Evolutionary conservation across 202 grass and related monocot species (phyloP).

Genomic region (Carex arenaria): DNA sequence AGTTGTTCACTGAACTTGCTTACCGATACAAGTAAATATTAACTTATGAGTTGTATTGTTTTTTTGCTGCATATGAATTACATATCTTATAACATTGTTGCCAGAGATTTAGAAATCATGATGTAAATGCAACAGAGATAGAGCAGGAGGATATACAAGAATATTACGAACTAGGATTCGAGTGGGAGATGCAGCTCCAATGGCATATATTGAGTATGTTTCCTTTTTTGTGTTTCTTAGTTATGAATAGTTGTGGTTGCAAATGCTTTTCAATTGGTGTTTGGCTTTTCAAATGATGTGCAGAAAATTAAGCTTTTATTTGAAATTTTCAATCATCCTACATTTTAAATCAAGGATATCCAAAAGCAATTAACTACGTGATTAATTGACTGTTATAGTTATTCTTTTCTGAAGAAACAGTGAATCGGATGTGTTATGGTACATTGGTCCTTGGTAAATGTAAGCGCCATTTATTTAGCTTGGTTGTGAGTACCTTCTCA

Average conservation of each 20-base stretch:
- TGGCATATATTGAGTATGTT: conserved; percentile 97
- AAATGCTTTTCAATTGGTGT: not conserved
- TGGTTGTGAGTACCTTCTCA: not conserved
- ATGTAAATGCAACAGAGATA: conserved; percentile 32
- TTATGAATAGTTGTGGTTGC: not conserved
- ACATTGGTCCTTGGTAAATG: not conserved
- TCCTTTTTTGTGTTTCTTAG: conserved; percentile 8
- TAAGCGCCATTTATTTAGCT: not conserved
- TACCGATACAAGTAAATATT: conserved; percentile 74
- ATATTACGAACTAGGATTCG: conserved; percentile 72
- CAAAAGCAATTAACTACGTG: not conserved
- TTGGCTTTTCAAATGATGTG: not conserved
- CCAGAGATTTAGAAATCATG: not conserved
- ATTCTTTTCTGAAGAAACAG: not conserved
- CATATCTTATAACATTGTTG: conserved; percentile 6
- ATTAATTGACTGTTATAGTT: not conserved
- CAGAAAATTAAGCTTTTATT: not conserved
- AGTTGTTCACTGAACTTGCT: conserved; percentile 90
- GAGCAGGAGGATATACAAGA: conserved; percentile 87
- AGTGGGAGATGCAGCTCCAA: conserved; percentile 72
- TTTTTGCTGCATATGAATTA: not conserved
- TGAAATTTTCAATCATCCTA: not conserved
- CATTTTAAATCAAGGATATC: not conserved
- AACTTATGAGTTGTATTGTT: not conserved
- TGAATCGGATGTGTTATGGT: not conserved